Percentiles rank a stretch among this genome's conserved stretches.
Conservation (phyloP, 1,284 basidiomycete genomes). For the Moesziomyces antarcticus region DNA sequence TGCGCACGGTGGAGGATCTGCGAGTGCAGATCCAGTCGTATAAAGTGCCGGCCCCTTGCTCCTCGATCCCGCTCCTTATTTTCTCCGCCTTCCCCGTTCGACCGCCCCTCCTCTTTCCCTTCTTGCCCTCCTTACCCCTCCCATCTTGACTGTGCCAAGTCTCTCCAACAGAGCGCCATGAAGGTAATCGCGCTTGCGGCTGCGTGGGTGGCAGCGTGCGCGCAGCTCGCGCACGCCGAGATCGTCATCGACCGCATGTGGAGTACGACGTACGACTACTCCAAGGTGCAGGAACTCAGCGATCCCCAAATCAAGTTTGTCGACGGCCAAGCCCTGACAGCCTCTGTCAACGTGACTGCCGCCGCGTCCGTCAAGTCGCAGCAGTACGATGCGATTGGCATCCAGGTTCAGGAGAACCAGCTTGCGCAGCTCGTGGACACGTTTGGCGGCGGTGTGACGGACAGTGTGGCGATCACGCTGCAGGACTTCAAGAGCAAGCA, state of each 20-base stretch:
- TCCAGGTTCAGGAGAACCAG: slow-evolving; percentile 33
- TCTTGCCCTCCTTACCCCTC: no score
- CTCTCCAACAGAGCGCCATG: background rate
- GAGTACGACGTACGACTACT: slow-evolving; percentile 39
- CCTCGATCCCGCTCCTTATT: no score
- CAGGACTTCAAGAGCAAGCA: slow-evolving; percentile 47
- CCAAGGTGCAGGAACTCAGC: slow-evolving; percentile 30
- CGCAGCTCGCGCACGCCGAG: slow-evolving; percentile 5
- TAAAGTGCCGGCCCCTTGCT: no score
- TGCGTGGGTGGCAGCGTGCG: slow-evolving; percentile 7
- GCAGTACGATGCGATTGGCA: slow-evolving; percentile 24
- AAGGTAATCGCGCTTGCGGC: background rate
- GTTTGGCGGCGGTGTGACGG: slow-evolving; percentile 51
- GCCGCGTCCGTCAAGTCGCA: background rate
- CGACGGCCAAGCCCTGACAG: slow-evolving; percentile 8
- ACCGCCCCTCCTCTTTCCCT: background rate
- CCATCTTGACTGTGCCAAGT: no score
- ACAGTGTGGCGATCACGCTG: slow-evolving; percentile 50
- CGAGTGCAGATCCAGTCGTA: no score
- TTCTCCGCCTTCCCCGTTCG: background rate
- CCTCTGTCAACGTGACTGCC: slow-evolving; percentile 24
- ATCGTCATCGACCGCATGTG: slow-evolving; percentile 45
- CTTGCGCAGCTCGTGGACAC: slow-evolving; percentile 40
- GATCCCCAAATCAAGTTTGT: slow-evolving; percentile 39
- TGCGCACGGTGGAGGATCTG: no score